A percentile compares a stretch with the other conserved stretches of the same genome.
Conservation (phyloP, 2,329 filamentous ascomycete species). For the Sclerotiophoma versabilis region DNA sequence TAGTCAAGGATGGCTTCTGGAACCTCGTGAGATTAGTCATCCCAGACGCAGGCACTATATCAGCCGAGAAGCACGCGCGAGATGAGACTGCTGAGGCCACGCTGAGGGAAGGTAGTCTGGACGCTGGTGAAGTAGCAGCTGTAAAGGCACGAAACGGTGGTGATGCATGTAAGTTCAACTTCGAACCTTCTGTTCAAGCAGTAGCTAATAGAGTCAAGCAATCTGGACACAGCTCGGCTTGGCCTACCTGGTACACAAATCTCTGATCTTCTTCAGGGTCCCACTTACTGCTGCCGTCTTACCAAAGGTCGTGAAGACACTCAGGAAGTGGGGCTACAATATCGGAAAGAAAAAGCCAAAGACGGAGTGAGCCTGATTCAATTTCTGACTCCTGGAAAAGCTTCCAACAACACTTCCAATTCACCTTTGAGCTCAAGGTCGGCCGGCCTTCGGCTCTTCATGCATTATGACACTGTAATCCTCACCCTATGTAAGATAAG, state of each 20-base stretch:
- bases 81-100: constrained; percentile 41
- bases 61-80: constrained; percentile 48
- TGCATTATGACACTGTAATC: constrained; percentile 19
- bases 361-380: constrained; percentile 7
- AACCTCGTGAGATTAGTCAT: constrained; percentile 66
- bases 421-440: background rate
- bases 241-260: constrained; percentile 97
- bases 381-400: background rate
- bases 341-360: constrained; percentile 77
- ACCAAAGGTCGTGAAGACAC: constrained; percentile 89
- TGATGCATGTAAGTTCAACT: constrained; percentile 71
- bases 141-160: constrained; percentile 64
- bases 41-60: constrained; percentile 63
- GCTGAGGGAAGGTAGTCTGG: constrained; percentile 39
- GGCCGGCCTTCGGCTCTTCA: background rate
- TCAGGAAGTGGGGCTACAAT: constrained; percentile 91
- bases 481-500: constrained; percentile 18
- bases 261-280: constrained; percentile 94
- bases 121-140: constrained; percentile 69
- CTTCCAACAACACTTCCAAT: background rate
- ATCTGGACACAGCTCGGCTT: constrained; percentile 87
- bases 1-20: constrained; percentile 67
- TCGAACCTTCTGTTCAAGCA: background rate
- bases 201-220: constrained; percentile 51
- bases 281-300: constrained; percentile 89